phyloP scores from a whole-genome alignment of 495 filamentous ascomycete genomes.

The Cercophora samala region DNA sequence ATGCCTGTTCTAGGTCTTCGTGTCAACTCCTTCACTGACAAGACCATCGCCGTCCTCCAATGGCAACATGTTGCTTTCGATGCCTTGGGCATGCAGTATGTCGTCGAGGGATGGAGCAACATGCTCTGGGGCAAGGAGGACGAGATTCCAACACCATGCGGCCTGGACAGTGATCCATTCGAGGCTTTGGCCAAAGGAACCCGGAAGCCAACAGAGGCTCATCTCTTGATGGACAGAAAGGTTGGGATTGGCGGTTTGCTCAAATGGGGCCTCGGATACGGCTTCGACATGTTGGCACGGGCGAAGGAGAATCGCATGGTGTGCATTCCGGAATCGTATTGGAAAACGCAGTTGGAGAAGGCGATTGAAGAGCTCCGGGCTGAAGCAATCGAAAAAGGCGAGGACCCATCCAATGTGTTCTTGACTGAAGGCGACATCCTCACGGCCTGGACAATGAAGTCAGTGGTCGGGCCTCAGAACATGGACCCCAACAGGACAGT shows the following conservation, averaged over 20 bases:
- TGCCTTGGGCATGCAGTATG: constrained; percentile 25
- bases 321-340: constrained; percentile 31
- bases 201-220: constrained; percentile 15
- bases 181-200: constrained; percentile 17
- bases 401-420: constrained; percentile 36
- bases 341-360: constrained; percentile 21
- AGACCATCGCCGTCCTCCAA: constrained; percentile 33
- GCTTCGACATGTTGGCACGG: constrained; percentile 26
- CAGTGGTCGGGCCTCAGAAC: constrained; percentile 20
- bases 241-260: constrained; percentile 29
- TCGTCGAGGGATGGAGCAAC: constrained; percentile 26
- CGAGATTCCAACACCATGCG: constrained; percentile 26
- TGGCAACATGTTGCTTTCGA: constrained; percentile 36
- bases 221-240: constrained; percentile 18
- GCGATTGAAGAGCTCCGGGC: constrained; percentile 30
- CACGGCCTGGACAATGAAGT: constrained; percentile 37
- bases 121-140: constrained; percentile 25
- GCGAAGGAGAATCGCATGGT: constrained; percentile 39
- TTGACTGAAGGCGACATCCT: constrained; percentile 44
- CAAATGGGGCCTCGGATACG: constrained; percentile 29
- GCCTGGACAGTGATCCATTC: constrained; percentile 21
- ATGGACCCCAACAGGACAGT: constrained; percentile 23
- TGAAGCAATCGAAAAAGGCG: constrained; percentile 27
- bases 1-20: constrained; percentile 28
- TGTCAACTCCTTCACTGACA: constrained; percentile 32